Evolutionary conservation across 78 protist species (phyloP).

Genomic region (Dictyostelium intermedium): DNA sequence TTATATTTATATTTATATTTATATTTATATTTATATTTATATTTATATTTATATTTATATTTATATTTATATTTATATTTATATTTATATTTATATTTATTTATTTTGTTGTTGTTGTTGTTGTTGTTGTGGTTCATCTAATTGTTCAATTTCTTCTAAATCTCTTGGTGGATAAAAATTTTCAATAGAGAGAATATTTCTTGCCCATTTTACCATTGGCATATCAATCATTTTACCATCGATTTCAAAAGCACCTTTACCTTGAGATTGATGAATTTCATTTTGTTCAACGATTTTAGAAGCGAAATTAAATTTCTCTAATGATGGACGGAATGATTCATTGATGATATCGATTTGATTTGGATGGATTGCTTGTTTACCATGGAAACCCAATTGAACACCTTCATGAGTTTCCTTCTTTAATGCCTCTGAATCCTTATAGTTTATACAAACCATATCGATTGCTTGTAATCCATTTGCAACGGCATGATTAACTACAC

Average conservation of each 20-base stretch:
- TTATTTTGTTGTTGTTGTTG: neutral
- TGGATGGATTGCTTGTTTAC: slow-evolving; percentile 84
- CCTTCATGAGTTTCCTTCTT: slow-evolving; percentile 56
- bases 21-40: too few relatives aligned
- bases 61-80: too few relatives aligned
- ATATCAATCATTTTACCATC: slow-evolving; percentile 86
- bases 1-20: too few relatives aligned
- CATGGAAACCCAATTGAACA: slow-evolving; percentile 77
- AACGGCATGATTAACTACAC: slow-evolving; percentile 62
- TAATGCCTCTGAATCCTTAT: slow-evolving; percentile 53
- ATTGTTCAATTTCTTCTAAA: neutral
- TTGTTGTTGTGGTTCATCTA: too few relatives aligned
- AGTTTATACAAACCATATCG: slow-evolving; percentile 83
- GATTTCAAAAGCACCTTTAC: slow-evolving; percentile 82
- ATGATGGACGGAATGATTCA: slow-evolving; percentile 57
- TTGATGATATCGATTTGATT: slow-evolving; percentile 74
- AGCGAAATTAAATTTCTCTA: slow-evolving; percentile 62
- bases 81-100: neutral
- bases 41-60: too few relatives aligned
- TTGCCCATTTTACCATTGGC: slow-evolving; percentile 83
- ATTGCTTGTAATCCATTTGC: slow-evolving; percentile 79
- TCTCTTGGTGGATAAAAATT: slow-evolving; percentile 63
- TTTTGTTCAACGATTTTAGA: slow-evolving; percentile 65
- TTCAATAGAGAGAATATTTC: slow-evolving; percentile 49
- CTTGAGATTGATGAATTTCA: slow-evolving; percentile 52